Evolutionary conservation across 1,139 yeast genomes (phyloP).

Genomic region (Trichomonascaceae sp.): DNA sequence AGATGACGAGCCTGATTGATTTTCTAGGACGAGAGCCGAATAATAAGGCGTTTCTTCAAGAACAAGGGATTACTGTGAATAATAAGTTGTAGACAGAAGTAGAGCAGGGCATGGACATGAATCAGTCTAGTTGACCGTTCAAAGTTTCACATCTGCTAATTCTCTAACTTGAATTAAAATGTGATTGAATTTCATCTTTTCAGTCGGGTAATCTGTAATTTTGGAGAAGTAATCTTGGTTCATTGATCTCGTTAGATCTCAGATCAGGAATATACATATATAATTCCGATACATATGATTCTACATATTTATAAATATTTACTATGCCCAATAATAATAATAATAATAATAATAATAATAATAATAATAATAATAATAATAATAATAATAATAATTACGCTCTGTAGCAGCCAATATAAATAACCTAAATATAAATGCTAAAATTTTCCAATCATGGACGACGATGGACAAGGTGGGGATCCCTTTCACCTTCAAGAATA

Average conservation of each 20-base stretch:
- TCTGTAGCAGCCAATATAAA: too few species aligned
- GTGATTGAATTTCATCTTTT: too few species aligned
- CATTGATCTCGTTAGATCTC: not conserved
- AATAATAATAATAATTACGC: too few species aligned
- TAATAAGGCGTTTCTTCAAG: conserved; percentile 62
- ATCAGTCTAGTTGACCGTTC: too few species aligned
- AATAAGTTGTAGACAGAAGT: not conserved
- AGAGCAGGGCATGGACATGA: too few species aligned
- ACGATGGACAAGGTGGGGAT: not conserved
- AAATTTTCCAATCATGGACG: not conserved
- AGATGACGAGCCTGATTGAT: conserved; percentile 55
- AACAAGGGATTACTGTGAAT: conserved; percentile 35
- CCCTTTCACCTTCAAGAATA: not conserved
- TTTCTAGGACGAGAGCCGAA: conserved; percentile 73
- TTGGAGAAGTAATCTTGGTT: too few species aligned
- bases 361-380: too few species aligned
- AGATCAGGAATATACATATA: not conserved
- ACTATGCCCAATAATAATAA: too few species aligned
- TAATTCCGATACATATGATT: not conserved
- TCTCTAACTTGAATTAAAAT: too few species aligned
- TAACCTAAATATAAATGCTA: not conserved
- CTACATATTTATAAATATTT: not conserved
- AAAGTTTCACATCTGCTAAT: too few species aligned
- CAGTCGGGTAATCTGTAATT: too few species aligned
- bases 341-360: too few species aligned